These are phyloP conservation scores for Pythium volutum DNA, from an alignment of 352 stramenopile species.

Conservation along the genomic window DNA sequence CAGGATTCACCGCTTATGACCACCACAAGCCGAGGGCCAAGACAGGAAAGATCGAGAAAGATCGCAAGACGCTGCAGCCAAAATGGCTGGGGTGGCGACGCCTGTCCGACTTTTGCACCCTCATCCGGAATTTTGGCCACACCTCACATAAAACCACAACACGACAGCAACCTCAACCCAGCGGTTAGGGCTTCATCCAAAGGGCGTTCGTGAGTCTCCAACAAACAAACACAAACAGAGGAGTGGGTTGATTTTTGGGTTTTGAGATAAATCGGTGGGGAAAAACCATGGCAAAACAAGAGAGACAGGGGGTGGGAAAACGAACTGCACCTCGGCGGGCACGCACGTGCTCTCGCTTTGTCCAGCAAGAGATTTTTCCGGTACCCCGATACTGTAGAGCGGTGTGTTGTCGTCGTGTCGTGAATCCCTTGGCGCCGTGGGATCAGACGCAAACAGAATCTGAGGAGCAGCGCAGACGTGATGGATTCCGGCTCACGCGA, in stretches of 20 bases:
- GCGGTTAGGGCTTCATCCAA: slow-evolving; percentile 15
- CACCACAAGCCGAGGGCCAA: background rate
- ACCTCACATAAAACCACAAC: slow-evolving; percentile 5
- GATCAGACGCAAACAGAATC: slow-evolving; percentile 14
- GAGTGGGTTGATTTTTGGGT: slow-evolving; percentile 5
- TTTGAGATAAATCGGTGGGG: background rate
- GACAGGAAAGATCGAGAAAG: slow-evolving; percentile 28
- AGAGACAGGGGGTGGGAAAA: slow-evolving; percentile 7
- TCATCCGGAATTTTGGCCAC: too few relatives aligned
- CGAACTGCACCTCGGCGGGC: slow-evolving; percentile 4
- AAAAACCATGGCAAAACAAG: background rate
- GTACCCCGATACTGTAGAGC: slow-evolving; percentile 7
- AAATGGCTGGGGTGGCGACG: slow-evolving; percentile 13
- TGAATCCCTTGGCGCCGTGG: slow-evolving; percentile 18
- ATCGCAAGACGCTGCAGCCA: slow-evolving; percentile 14
- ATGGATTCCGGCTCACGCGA: slow-evolving; percentile 16
- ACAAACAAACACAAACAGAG: background rate
- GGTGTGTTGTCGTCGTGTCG: slow-evolving; percentile 24
- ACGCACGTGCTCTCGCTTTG: slow-evolving; percentile 16
- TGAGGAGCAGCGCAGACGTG: slow-evolving; percentile 13
- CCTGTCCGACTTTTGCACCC: slow-evolving; percentile 18
- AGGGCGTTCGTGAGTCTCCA: slow-evolving; percentile 7
- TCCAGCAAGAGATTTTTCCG: slow-evolving; percentile 29
- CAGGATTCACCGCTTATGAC: slow-evolving; percentile 7
- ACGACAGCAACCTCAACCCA: slow-evolving; percentile 10